These are phyloP conservation scores for Osmozyma mogii DNA, from an alignment of 805 yeast genomes.

Conservation along the genomic window DNA sequence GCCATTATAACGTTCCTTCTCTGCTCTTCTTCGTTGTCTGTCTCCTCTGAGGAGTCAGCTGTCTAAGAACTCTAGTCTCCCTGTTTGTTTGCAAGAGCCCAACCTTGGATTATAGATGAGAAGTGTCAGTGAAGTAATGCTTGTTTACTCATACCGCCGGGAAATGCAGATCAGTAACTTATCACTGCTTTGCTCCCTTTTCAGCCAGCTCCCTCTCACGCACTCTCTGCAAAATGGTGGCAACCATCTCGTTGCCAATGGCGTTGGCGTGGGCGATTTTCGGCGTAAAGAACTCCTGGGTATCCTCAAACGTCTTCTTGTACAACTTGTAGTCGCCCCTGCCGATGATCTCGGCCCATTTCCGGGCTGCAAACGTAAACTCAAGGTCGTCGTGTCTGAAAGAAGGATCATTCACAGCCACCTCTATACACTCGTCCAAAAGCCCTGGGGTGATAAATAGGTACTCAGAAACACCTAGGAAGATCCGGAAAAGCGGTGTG, in stretches of 20 bases:
- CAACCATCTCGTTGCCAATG: conserved; percentile 91
- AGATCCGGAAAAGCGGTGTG: conserved; percentile 85
- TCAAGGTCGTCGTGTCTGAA: conserved; percentile 89
- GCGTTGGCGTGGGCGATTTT: conserved; percentile 84
- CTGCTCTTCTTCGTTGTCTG: no score
- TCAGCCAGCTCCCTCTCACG: conserved; percentile 27
- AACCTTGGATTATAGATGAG: no score
- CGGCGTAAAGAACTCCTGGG: conserved; percentile 77
- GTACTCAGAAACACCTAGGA: conserved; percentile 90
- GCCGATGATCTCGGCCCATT: conserved; percentile 77
- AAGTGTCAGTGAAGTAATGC: no score
- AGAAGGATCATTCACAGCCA: conserved; percentile 54
- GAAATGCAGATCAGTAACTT: no score
- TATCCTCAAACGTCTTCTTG: conserved; percentile 61
- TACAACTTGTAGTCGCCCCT: conserved; percentile 71
- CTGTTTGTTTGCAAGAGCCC: no score
- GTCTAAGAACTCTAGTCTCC: no score
- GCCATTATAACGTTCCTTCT: no score
- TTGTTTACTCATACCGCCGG: no score
- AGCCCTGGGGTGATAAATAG: conserved; percentile 77
- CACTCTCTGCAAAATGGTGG: conserved; percentile 51
- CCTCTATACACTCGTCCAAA: conserved; percentile 71
- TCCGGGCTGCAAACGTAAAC: conserved; percentile 83
- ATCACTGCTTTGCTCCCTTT: no score
- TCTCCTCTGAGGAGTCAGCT: no score